A percentile compares a stretch with the other conserved stretches of the same genome.
phyloP scores from a whole-genome alignment of 1,284 basidiomycete species.

The Cutaneotrichosporon sp. region DNA sequence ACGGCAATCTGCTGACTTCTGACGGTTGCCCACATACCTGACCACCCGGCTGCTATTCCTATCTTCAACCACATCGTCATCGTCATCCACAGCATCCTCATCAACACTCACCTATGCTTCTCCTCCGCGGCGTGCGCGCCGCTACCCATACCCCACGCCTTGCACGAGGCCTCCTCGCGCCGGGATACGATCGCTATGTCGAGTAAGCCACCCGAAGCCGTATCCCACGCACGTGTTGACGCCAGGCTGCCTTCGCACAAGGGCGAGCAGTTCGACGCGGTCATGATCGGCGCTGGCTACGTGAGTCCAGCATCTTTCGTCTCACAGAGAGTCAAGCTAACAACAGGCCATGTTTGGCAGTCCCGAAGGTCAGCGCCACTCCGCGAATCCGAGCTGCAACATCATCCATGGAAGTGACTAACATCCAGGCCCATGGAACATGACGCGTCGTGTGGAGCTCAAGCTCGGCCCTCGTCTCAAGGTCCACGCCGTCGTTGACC shows the following conservation, averaged over 20 bases:
- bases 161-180: slow-evolving; percentile 7
- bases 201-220: neutral
- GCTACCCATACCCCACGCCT: neutral
- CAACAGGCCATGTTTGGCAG: slow-evolving; percentile 44
- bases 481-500: slow-evolving; percentile 88
- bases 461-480: slow-evolving; percentile 91
- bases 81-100: neutral
- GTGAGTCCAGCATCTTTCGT: too few species aligned
- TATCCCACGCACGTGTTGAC: neutral
- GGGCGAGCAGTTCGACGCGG: slow-evolving; percentile 19
- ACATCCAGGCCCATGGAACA: slow-evolving; percentile 40
- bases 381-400: neutral
- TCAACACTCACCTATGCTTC: neutral
- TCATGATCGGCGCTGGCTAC: slow-evolving; percentile 38
- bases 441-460: slow-evolving; percentile 30
- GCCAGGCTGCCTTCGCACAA: slow-evolving; percentile 9
- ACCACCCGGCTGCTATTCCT: too few species aligned
- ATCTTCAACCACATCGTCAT: neutral
- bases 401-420: neutral
- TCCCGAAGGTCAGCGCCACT: slow-evolving; percentile 32
- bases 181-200: slow-evolving; percentile 6
- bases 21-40: too few species aligned
- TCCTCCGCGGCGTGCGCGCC: neutral
- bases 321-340: neutral
- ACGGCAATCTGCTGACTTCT: too few species aligned